These are phyloP conservation scores for Anisodus tanguticus DNA, from an alignment of 257 asterid genomes.

Conservation along the genomic window DNA sequence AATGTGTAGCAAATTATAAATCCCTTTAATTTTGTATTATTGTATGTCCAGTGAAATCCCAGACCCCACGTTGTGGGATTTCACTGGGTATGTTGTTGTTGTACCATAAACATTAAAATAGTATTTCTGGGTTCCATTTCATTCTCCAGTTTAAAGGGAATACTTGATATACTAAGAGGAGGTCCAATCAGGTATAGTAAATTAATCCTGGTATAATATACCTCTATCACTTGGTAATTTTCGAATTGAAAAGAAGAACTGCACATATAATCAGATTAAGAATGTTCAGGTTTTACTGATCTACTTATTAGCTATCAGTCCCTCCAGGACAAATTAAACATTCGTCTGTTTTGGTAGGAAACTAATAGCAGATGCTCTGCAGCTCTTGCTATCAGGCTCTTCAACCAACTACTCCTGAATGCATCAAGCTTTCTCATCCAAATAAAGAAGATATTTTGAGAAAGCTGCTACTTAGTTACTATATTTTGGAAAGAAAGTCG, in stretches of 20 bases:
- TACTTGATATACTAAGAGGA: too few species aligned
- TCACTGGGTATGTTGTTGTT: too few species aligned
- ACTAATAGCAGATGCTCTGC: slow-evolving; percentile 24
- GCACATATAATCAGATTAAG: slow-evolving; percentile 19
- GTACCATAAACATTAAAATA: neutral
- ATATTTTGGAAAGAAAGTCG: neutral
- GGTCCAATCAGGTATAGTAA: too few species aligned
- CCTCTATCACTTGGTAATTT: too few species aligned
- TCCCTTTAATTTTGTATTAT: neutral
- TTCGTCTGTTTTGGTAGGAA: neutral
- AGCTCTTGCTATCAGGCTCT: slow-evolving; percentile 33
- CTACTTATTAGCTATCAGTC: slow-evolving; percentile 9
- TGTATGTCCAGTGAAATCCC: neutral
- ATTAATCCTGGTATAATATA: too few species aligned
- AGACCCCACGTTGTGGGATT: too few species aligned
- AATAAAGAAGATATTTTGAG: slow-evolving; percentile 19
- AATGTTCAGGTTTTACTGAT: neutral
- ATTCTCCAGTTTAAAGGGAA: too few species aligned
- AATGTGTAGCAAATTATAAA: neutral
- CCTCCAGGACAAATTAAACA: neutral
- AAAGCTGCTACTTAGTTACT: neutral
- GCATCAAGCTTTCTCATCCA: neutral
- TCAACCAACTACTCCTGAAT: slow-evolving; percentile 23
- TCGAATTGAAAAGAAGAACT: neutral
- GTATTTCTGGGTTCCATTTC: too few species aligned